phyloP scores from a whole-genome alignment of 23 red algal species.

The Cyanidiococcus yangmingshanensis region DNA sequence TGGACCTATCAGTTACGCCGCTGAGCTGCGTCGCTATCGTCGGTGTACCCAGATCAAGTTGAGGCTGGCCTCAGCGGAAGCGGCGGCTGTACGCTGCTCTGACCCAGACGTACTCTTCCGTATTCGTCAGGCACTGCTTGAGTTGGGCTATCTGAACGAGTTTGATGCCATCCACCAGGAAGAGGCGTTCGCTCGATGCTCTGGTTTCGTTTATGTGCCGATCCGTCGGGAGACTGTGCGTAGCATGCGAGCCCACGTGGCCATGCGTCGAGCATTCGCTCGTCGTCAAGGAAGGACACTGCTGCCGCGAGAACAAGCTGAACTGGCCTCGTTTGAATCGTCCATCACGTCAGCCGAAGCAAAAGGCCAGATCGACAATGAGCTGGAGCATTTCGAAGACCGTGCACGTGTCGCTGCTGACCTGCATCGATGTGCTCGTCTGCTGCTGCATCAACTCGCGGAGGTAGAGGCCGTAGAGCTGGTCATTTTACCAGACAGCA shows the following conservation, averaged over 20 bases:
- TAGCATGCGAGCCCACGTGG: slow-evolving; percentile 26
- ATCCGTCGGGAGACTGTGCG: slow-evolving; percentile 22
- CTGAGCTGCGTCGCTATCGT: slow-evolving; percentile 12
- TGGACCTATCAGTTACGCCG: slow-evolving; percentile 23
- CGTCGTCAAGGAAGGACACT: slow-evolving; percentile 16
- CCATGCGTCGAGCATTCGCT: slow-evolving; percentile 24
- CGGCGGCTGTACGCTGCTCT: too few species aligned
- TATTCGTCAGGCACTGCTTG: background rate
- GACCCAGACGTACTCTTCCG: background rate
- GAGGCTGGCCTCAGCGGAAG: background rate
- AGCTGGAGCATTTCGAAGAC: slow-evolving; percentile 18
- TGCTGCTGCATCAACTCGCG: background rate
- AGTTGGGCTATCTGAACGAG: background rate
- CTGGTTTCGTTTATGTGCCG: slow-evolving; percentile 21
- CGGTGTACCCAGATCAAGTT: background rate
- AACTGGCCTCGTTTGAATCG: slow-evolving; percentile 22
- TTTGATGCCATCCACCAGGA: background rate
- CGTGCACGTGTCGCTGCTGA: background rate
- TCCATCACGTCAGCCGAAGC: slow-evolving; percentile 8
- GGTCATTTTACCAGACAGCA: background rate
- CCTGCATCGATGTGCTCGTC: background rate
- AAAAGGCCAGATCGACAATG: background rate
- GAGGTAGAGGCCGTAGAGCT: background rate
- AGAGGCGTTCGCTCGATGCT: background rate
- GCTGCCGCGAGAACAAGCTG: slow-evolving; percentile 16